Percentiles rank a stretch among this genome's conserved stretches.
These are phyloP conservation scores for Psidium guajava DNA, from an alignment of 345 rosid genomes.

Conservation along the genomic window DNA sequence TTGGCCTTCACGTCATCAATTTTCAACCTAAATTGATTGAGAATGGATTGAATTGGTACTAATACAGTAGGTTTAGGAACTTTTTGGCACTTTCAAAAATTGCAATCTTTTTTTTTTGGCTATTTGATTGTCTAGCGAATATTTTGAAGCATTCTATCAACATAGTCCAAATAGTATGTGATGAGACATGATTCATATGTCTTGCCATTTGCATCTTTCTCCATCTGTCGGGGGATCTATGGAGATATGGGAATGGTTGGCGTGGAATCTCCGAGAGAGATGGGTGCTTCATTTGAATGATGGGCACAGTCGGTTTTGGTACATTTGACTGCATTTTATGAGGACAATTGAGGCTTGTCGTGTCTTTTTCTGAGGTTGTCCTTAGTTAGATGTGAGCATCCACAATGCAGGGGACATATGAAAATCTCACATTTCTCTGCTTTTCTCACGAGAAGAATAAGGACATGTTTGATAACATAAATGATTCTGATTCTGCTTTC, in stretches of 20 bases:
- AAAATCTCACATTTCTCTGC: background rate
- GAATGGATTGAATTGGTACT: too few relatives aligned
- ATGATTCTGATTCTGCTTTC: too few relatives aligned
- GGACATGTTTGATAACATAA: background rate
- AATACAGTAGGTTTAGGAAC: too few relatives aligned
- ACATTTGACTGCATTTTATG: background rate
- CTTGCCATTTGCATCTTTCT: background rate
- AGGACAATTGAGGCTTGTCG: background rate
- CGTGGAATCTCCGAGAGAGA: background rate
- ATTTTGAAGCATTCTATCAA: too few relatives aligned
- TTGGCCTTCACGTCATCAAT: too few relatives aligned
- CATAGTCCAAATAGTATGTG: background rate
- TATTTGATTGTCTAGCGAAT: too few relatives aligned
- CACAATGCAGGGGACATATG: too few relatives aligned
- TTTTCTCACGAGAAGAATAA: background rate
- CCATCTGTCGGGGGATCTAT: background rate
- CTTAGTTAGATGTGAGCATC: background rate
- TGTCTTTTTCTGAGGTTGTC: background rate
- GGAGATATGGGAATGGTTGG: background rate
- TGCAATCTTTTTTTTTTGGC: background rate
- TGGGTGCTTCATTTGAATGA: background rate
- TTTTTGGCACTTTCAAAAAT: too few relatives aligned
- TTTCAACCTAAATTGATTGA: too few relatives aligned
- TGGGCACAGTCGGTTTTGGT: background rate
- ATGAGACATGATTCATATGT: background rate